Conservation (phyloP, 257 asterid species). For the Striga asiatica region DNA sequence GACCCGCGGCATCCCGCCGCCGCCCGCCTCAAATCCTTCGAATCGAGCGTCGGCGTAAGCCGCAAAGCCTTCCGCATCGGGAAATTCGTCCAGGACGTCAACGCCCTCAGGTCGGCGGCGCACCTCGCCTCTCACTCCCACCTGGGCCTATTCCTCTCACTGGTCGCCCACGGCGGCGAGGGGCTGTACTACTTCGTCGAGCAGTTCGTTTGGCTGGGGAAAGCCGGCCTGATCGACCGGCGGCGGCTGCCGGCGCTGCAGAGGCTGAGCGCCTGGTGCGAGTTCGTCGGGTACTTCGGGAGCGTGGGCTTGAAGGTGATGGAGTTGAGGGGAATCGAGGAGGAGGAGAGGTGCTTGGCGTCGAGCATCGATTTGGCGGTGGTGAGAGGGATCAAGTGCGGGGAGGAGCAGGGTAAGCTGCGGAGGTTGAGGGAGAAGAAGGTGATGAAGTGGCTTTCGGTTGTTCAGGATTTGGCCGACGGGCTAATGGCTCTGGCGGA, state of each 20-base stretch:
- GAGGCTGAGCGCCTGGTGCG: slow-evolving; percentile 77
- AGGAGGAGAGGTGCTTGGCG: slow-evolving; percentile 43
- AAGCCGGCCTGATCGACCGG: slow-evolving; percentile 67
- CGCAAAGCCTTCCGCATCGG: slow-evolving; percentile 93
- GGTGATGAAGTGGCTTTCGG: slow-evolving; percentile 63
- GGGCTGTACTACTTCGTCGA: slow-evolving; percentile 76
- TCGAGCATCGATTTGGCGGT: slow-evolving; percentile 35
- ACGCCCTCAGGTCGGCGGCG: slow-evolving; percentile 41
- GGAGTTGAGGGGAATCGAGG: slow-evolving; percentile 38
- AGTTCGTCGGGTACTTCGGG: slow-evolving; percentile 71
- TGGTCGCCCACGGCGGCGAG: slow-evolving; percentile 70
- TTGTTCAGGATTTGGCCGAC: slow-evolving; percentile 80
- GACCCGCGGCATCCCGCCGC: slow-evolving; percentile 21
- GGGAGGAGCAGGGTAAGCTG: slow-evolving; percentile 41
- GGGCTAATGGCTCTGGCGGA: slow-evolving; percentile 84
- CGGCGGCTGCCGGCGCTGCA: slow-evolving; percentile 32
- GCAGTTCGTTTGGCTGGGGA: slow-evolving; percentile 77
- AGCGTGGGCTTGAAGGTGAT: slow-evolving; percentile 64
- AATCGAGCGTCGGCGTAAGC: slow-evolving; percentile 74
- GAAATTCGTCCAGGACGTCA: slow-evolving; percentile 83
- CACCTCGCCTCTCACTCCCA: slow-evolving; percentile 14
- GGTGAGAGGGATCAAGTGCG: slow-evolving; percentile 35
- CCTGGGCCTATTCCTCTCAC: slow-evolving; percentile 20
- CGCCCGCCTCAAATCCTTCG: slow-evolving; percentile 65
- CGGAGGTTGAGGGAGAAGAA: slow-evolving; percentile 69